Conservation (phyloP, 2,329 filamentous ascomycete genomes). For the Sarocladium oryzae region DNA sequence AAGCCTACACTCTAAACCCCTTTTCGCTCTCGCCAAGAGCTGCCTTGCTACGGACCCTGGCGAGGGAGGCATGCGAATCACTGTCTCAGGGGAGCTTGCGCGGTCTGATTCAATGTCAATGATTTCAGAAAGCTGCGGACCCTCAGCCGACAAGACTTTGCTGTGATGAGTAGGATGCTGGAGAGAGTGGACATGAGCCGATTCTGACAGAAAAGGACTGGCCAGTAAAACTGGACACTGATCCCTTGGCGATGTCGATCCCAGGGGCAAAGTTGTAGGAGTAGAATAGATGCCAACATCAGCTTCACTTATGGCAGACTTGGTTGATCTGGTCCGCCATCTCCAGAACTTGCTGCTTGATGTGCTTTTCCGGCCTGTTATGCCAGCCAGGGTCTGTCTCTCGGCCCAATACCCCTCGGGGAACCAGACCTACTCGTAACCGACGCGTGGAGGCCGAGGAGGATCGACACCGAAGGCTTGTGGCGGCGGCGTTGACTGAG, state of each 20-base stretch:
- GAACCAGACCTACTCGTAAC: slow-evolving; percentile 58
- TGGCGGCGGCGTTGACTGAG: background rate
- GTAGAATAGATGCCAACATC: slow-evolving; percentile 11
- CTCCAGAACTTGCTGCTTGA: slow-evolving; percentile 30
- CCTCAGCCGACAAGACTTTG: background rate
- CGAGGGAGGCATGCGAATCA: background rate
- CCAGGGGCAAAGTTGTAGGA: background rate
- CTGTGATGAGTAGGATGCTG: slow-evolving; percentile 20
- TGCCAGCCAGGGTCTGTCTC: slow-evolving; percentile 27
- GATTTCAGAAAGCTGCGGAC: background rate
- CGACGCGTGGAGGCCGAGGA: slow-evolving; percentile 46
- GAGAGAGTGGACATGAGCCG: slow-evolving; percentile 40
- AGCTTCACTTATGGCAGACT: slow-evolving; percentile 26
- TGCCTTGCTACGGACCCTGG: background rate
- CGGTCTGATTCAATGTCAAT: background rate
- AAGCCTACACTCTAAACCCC: background rate
- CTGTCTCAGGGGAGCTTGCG: slow-evolving; percentile 1
- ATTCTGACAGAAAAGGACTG: slow-evolving; percentile 41
- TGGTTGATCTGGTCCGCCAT: slow-evolving; percentile 33
- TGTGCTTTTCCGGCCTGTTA: slow-evolving; percentile 21
- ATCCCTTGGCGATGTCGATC: slow-evolving; percentile 11
- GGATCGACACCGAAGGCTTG: slow-evolving; percentile 37
- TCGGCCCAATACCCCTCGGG: slow-evolving; percentile 59
- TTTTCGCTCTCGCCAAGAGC: background rate
- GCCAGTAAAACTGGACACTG: slow-evolving; percentile 15